phyloP scores from a whole-genome alignment of 345 rosid genomes.

The Brassica incana region DNA sequence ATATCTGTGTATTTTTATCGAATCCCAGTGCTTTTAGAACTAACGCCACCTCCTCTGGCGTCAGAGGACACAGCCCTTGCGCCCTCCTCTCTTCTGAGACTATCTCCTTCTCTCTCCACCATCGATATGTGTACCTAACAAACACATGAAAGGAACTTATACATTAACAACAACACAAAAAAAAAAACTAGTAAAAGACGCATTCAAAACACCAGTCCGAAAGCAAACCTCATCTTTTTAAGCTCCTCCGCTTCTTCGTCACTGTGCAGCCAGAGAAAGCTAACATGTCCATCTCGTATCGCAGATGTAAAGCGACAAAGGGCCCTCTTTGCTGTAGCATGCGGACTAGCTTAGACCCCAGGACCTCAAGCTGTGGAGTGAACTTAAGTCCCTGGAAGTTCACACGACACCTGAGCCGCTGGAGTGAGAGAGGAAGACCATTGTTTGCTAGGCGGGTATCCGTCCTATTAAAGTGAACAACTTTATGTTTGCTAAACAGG shows the following conservation, averaged over 20 bases:
- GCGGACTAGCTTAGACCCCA: conserved; percentile 74
- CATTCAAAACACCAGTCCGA: neutral
- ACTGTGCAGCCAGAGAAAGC: conserved; percentile 94
- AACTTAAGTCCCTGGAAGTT: conserved; percentile 90
- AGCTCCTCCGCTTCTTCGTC: conserved; percentile 87
- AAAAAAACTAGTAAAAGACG: neutral
- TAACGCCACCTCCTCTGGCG: conserved; percentile 40
- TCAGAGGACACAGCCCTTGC: too few species aligned
- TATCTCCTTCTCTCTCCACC: conserved; percentile 99
- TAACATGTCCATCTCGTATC: conserved; percentile 99
- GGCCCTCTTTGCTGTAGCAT: conserved; percentile 77
- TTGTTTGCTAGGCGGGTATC: conserved; percentile 91
- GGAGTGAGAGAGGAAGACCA: conserved; percentile 67
- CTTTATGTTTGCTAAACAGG: conserved; percentile 64
- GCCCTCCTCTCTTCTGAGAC: conserved; percentile 74
- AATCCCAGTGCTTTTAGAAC: conserved; percentile 76
- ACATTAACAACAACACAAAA: neutral
- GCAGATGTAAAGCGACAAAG: conserved; percentile 83
- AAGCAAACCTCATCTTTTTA: conserved; percentile 71
- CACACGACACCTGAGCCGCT: conserved; percentile 85
- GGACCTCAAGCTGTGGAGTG: conserved; percentile 81
- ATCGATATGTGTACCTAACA: conserved; percentile 83
- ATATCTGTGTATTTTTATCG: conserved; percentile 61
- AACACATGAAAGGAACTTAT: neutral
- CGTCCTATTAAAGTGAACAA: conserved; percentile 83